Evolutionary conservation across 352 stramenopile genomes (phyloP).

Genomic region (Pythium rishiriense): DNA sequence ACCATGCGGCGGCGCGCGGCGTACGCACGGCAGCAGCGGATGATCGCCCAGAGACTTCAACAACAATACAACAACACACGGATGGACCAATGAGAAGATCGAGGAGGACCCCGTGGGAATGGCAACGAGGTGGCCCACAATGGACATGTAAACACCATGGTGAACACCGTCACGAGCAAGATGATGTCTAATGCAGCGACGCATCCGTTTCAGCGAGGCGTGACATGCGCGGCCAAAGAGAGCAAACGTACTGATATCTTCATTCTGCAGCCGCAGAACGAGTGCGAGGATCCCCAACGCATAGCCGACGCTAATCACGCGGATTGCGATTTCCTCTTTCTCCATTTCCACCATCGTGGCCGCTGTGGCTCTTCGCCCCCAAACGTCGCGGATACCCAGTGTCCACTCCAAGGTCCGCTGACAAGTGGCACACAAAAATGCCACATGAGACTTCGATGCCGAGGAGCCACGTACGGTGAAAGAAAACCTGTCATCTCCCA

Average conservation of each 20-base stretch:
- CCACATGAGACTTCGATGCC: neutral
- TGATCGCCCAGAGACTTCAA: slow-evolving; percentile 72
- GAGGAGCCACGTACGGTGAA: neutral
- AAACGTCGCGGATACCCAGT: neutral
- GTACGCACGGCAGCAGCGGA: slow-evolving; percentile 71
- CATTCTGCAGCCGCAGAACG: slow-evolving; percentile 49
- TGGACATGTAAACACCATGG: slow-evolving; percentile 81
- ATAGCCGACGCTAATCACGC: slow-evolving; percentile 53
- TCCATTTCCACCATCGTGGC: slow-evolving; percentile 40
- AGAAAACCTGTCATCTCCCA: neutral
- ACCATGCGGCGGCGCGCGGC: slow-evolving; percentile 49
- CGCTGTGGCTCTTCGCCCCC: neutral
- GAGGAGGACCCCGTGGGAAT: neutral
- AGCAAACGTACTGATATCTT: slow-evolving; percentile 49
- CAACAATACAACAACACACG: too few relatives aligned
- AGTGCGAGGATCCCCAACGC: slow-evolving; percentile 54
- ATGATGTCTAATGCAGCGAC: slow-evolving; percentile 48
- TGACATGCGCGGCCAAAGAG: neutral
- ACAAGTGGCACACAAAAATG: neutral
- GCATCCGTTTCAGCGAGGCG: neutral
- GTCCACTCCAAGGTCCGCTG: neutral
- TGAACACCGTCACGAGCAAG: slow-evolving; percentile 78
- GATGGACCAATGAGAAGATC: slow-evolving; percentile 4
- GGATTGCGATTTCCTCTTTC: slow-evolving; percentile 72
- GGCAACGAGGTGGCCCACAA: slow-evolving; percentile 37